A percentile compares a stretch with the other conserved stretches of the same genome.
Evolutionary conservation across 1,139 yeast genomes (phyloP).

Genomic region (Kazachstania sp.): DNA sequence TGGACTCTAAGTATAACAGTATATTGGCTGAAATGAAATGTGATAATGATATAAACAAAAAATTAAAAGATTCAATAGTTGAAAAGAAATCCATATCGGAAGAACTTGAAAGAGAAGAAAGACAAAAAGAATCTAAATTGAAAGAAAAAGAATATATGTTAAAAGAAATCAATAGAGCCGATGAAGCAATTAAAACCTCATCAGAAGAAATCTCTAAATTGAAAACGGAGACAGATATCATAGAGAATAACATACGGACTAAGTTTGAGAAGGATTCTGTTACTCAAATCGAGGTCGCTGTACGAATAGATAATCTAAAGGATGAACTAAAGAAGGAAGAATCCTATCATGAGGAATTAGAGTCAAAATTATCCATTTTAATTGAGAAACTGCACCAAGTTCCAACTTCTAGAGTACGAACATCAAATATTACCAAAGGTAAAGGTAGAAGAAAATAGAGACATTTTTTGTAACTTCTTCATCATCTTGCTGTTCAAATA

Average conservation of each 20-base stretch:
- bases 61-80: constrained; percentile 21
- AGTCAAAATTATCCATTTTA: constrained; percentile 1
- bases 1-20: constrained; percentile 32
- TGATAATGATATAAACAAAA: constrained; percentile 22
- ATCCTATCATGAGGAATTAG: constrained; percentile 5
- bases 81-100: constrained; percentile 37
- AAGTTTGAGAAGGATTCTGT: constrained; percentile 12
- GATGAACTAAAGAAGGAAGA: constrained; percentile 24
- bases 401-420: constrained; percentile 5
- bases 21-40: constrained; percentile 24
- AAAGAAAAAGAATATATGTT: constrained; percentile 60
- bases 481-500: not conserved
- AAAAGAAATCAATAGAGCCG: constrained; percentile 55
- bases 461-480: not conserved
- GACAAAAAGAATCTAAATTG: constrained; percentile 34
- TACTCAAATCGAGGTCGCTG: constrained; percentile 26
- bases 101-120: constrained; percentile 35
- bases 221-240: constrained; percentile 30
- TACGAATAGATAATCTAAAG: constrained; percentile 25
- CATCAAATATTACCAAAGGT: not conserved
- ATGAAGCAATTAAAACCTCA: constrained; percentile 47
- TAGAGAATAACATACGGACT: constrained; percentile 13
- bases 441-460: constrained; percentile 1
- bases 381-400: constrained; percentile 5
- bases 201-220: constrained; percentile 35